phyloP scores from a whole-genome alignment of 179 eudicot genomes.

The Kewa caespitosa region DNA sequence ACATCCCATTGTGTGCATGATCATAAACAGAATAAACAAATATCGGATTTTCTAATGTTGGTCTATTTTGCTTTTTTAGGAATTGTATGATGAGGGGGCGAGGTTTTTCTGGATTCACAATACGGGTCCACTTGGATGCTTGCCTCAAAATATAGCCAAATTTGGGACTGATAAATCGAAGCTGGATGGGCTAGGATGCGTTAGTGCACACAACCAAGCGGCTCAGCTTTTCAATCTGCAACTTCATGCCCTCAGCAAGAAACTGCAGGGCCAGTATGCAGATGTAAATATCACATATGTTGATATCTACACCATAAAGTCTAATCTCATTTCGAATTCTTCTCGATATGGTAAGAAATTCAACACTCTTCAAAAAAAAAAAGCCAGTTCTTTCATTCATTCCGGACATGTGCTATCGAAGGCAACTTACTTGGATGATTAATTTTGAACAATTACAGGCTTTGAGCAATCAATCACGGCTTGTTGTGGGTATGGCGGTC shows the following conservation, averaged over 20 bases:
- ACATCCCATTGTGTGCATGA: neutral
- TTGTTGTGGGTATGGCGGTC: constrained; percentile 55
- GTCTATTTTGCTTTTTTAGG: constrained; percentile 35
- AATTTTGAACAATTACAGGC: constrained; percentile 29
- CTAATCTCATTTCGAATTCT: constrained; percentile 66
- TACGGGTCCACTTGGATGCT: constrained; percentile 92
- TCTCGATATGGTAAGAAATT: constrained; percentile 73
- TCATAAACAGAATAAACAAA: neutral
- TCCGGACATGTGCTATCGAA: neutral
- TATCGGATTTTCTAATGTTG: neutral
- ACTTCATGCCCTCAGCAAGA: constrained; percentile 66
- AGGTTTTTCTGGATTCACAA: constrained; percentile 90
- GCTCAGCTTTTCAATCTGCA: constrained; percentile 77
- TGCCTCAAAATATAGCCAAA: constrained; percentile 70
- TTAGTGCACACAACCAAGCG: constrained; percentile 81
- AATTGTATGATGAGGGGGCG: constrained; percentile 70
- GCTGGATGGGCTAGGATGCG: constrained; percentile 75
- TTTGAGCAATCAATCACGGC: constrained; percentile 58
- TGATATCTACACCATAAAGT: constrained; percentile 69
- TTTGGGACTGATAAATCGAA: constrained; percentile 68
- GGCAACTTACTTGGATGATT: neutral
- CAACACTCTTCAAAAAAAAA: neutral
- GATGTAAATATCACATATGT: constrained; percentile 71
- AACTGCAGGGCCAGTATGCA: constrained; percentile 56
- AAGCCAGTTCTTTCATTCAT: neutral